Conservation (phyloP, 2,329 filamentous ascomycete genomes). For the Cladosporium oxysporum region DNA sequence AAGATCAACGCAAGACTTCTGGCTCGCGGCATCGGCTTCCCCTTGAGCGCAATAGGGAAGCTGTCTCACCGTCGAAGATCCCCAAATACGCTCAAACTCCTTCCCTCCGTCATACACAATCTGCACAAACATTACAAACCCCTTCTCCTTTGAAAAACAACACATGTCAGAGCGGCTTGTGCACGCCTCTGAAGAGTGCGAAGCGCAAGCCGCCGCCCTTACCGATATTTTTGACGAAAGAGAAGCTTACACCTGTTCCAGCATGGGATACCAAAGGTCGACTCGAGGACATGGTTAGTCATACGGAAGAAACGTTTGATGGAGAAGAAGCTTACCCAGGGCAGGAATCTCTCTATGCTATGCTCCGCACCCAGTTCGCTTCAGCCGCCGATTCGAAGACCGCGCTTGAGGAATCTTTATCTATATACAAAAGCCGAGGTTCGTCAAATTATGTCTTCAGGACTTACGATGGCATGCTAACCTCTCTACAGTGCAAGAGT, state of each 20-base stretch:
- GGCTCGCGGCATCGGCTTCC: slow-evolving; percentile 30
- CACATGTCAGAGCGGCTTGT: slow-evolving; percentile 29
- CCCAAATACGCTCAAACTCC: slow-evolving; percentile 37
- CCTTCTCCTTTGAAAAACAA: slow-evolving; percentile 35
- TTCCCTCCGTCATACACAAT: slow-evolving; percentile 35
- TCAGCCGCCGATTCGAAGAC: slow-evolving; percentile 68
- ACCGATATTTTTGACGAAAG: slow-evolving; percentile 70
- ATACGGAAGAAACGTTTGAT: background rate
- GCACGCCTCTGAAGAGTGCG: slow-evolving; percentile 29
- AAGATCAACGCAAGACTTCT: slow-evolving; percentile 16
- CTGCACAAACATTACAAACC: slow-evolving; percentile 32
- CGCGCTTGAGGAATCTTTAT: slow-evolving; percentile 71
- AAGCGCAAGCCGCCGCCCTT: slow-evolving; percentile 47
- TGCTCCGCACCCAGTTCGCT: slow-evolving; percentile 72
- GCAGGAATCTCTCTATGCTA: slow-evolving; percentile 66
- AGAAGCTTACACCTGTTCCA: slow-evolving; percentile 55
- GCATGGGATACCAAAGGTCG: slow-evolving; percentile 79
- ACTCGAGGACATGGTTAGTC: slow-evolving; percentile 63
- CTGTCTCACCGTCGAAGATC: slow-evolving; percentile 37
- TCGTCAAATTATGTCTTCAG: slow-evolving; percentile 36
- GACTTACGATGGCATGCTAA: background rate
- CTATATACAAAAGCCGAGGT: slow-evolving; percentile 75
- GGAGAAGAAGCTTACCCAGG: slow-evolving; percentile 4
- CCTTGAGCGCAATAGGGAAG: slow-evolving; percentile 36
- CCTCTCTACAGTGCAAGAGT: slow-evolving; percentile 18